Conservation (phyloP, 352 stramenopile genomes). For the Globisporangium spiculum region DNA sequence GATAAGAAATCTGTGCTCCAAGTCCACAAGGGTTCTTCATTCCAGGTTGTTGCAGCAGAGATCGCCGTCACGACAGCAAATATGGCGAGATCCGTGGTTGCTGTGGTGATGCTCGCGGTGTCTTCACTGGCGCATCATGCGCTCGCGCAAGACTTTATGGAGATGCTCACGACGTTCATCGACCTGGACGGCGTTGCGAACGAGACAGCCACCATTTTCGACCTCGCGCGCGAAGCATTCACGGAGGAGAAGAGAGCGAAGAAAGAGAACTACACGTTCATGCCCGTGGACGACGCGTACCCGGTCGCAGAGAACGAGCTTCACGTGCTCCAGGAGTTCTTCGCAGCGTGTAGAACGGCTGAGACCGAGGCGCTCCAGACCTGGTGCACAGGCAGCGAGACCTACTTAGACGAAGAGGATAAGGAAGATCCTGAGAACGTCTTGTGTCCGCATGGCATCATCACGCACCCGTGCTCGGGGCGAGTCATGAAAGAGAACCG, state of each 20-base stretch:
- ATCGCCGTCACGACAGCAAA: not conserved
- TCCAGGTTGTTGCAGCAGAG: not conserved
- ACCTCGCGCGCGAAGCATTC: conserved; percentile 16
- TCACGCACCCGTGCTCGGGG: conserved; percentile 65
- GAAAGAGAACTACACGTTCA: conserved; percentile 8
- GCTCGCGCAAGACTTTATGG: conserved; percentile 22
- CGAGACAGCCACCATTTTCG: conserved; percentile 16
- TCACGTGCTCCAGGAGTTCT: conserved; percentile 40
- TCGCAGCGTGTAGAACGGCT: conserved; percentile 41
- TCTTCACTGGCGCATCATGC: not conserved
- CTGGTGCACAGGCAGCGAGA: conserved; percentile 54
- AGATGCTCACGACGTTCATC: conserved; percentile 38
- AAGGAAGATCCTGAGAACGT: conserved; percentile 15
- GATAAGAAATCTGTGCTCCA: not conserved
- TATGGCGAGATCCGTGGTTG: not conserved
- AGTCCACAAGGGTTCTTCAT: not conserved
- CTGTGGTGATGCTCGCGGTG: conserved; percentile 14
- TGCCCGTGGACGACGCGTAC: conserved; percentile 50
- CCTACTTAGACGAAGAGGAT: conserved; percentile 14
- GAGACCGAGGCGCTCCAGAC: conserved; percentile 47
- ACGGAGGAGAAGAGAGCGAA: conserved; percentile 15
- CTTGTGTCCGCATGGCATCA: conserved; percentile 43
- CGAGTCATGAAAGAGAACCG: conserved; percentile 37
- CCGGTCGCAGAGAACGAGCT: conserved; percentile 44
- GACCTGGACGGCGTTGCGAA: conserved; percentile 31